phyloP scores from a whole-genome alignment of 306 rosid species.

The Echinosophora koreensis region DNA sequence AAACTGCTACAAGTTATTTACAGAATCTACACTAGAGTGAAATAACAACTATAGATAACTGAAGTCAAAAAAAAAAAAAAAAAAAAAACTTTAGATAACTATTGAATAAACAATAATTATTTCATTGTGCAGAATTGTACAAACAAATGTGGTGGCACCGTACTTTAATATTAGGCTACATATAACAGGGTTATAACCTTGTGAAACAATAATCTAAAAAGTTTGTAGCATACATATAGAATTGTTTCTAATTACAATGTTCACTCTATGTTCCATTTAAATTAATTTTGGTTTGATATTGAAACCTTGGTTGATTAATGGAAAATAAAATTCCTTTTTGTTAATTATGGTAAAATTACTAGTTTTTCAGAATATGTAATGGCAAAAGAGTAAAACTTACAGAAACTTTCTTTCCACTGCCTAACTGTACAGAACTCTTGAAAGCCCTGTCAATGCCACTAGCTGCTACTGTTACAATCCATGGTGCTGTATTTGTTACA shows the following conservation, averaged over 20 bases:
- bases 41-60: constrained; percentile 7
- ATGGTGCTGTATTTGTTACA: constrained; percentile 79
- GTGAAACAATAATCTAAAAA: neutral
- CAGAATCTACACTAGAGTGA: constrained; percentile 19
- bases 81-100: neutral
- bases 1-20: neutral
- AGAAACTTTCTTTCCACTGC: constrained; percentile 70
- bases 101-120: neutral
- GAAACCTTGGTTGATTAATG: neutral
- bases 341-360: neutral
- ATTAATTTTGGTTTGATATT: neutral
- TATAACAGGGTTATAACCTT: neutral
- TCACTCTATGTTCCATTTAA: neutral
- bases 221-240: neutral
- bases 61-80: too few species aligned
- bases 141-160: neutral
- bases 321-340: neutral
- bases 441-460: constrained; percentile 84
- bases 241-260: constrained; percentile 1
- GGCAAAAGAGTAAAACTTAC: constrained; percentile 56
- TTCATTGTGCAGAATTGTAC: neutral
- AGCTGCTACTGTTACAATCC: constrained; percentile 89
- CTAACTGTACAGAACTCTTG: constrained; percentile 64
- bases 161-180: neutral
- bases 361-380: neutral